Base-by-base conservation (phyloP, 192 early-diverging fungal species). In the Entomortierella beljakovae region DNA sequence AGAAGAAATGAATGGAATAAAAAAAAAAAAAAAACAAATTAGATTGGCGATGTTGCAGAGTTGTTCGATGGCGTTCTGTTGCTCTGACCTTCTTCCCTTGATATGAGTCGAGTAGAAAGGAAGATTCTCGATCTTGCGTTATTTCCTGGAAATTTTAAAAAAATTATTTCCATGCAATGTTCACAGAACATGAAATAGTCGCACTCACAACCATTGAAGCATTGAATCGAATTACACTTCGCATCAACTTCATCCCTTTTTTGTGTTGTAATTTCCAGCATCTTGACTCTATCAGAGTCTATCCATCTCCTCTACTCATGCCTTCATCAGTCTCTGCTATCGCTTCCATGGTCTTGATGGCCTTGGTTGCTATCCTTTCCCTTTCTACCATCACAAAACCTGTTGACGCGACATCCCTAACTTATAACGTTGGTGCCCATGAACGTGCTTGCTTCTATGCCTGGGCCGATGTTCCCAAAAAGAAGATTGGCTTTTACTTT, bases 401-500 rank as follows among this genome's bases (percentile, higher is more conserved):
- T 8, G 69, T 71, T 48, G 74, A 84, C 15, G 85, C 84, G 29
- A 85, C 86, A 31, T 81, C 88, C 13, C 73, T 97, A 62, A 98
- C 95, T 40, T 97, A 96, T 85, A 85, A 83, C 37, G 91, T 99
- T 81, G 90, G 88, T 50, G 92, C 96, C 23, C 93, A 96, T 73
- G 96, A 97, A 79, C 89, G 91, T 51, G 89, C 93, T 22, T 99
- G 98, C 82, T 98, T 96, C 84, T 97, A 95, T 85, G 88, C 91
- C 20, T 86, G 83, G 64, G 85, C 89, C n/a, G 92, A 92, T 65
- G 62, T 85, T 55, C 86, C 89, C 6, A 92, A 90, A 46, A 95
- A 99, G 87, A 99, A 99, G 84, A 80, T 99, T 58, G 91, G 92
- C 40, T 96, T 99, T 79, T 99, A 98, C 86, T 99, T 97, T 92